A percentile compares a stretch with the other conserved stretches of the same genome.
These are phyloP conservation scores for Piloderma croceum DNA, from an alignment of 768 basidiomycete species.

Conservation along the genomic window DNA sequence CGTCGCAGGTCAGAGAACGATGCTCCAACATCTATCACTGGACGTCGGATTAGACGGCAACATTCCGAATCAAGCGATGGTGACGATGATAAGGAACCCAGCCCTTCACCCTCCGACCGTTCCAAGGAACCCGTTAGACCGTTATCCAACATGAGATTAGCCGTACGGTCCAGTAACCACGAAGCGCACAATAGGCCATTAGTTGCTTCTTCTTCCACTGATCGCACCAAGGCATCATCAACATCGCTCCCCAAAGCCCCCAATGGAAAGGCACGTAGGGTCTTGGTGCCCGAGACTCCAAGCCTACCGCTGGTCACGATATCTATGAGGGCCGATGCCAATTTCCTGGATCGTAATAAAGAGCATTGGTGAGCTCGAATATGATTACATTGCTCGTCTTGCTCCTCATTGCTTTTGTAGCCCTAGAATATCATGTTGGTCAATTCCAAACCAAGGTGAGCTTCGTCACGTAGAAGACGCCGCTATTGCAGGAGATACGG, in stretches of 20 bases:
- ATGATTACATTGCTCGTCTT: slow-evolving; percentile 5
- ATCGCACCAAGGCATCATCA: no score
- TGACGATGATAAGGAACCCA: no score
- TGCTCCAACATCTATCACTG: no score
- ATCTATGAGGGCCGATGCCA: slow-evolving; percentile 42
- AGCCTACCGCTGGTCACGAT: slow-evolving; percentile 36
- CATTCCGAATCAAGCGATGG: no score
- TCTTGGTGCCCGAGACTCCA: slow-evolving; percentile 21
- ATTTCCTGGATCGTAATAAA: slow-evolving; percentile 34
- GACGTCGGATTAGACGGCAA: no score
- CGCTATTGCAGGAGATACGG: slow-evolving; percentile 34
- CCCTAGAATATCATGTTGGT: slow-evolving; percentile 31
- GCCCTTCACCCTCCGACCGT: no score
- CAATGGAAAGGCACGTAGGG: slow-evolving; percentile 27
- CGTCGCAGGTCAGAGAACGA: no score
- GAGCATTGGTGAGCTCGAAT: slow-evolving; percentile 23
- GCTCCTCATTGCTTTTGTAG: slow-evolving; percentile 23
- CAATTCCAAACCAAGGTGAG: slow-evolving; percentile 31
- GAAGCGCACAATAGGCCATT: no score
- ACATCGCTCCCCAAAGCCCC: slow-evolving; percentile 27
- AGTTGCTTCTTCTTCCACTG: no score
- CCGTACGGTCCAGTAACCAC: no score
- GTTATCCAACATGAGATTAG: no score
- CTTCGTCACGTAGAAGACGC: slow-evolving; percentile 43
- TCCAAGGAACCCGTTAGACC: no score